phyloP scores from a whole-genome alignment of 805 yeast species.

The Hanseniaspora pseudoguilliermondii region DNA sequence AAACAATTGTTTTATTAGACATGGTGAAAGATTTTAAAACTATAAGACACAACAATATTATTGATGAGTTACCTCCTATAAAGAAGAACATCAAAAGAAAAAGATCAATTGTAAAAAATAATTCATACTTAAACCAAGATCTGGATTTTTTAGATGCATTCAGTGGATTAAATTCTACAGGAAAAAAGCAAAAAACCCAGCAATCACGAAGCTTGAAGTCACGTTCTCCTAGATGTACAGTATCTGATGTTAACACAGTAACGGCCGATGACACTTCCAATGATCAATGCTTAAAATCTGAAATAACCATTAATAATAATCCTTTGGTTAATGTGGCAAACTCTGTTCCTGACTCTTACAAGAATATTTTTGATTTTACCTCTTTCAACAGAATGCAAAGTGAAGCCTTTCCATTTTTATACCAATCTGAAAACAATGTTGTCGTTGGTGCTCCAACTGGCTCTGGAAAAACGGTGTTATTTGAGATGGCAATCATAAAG shows the following conservation, averaged over 20 bases:
- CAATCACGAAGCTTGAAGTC: too few species aligned
- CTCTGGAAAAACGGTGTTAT: conserved; percentile 45
- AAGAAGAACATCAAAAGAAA: background rate
- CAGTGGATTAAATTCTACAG: background rate
- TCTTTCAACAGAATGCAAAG: conserved; percentile 42
- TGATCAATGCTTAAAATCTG: background rate
- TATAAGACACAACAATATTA: background rate
- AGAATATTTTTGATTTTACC: conserved; percentile 25
- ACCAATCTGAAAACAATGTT: conserved; percentile 28
- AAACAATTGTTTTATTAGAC: background rate
- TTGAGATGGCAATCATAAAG: conserved; percentile 38
- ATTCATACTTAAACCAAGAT: background rate
- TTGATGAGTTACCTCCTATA: background rate
- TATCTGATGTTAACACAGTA: background rate
- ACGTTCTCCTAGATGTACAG: background rate
- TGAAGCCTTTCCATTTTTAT: conserved; percentile 30
- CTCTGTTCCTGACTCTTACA: background rate
- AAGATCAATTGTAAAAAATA: background rate
- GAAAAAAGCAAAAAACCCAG: background rate
- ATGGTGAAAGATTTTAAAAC: background rate
- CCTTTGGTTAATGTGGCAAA: background rate
- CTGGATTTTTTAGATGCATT: background rate
- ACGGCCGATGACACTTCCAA: background rate
- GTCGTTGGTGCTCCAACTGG: conserved; percentile 47
- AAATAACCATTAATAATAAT: background rate